Evolutionary conservation across 2,329 filamentous ascomycete genomes (phyloP).

Genomic region (Periglandula ipomoeae): DNA sequence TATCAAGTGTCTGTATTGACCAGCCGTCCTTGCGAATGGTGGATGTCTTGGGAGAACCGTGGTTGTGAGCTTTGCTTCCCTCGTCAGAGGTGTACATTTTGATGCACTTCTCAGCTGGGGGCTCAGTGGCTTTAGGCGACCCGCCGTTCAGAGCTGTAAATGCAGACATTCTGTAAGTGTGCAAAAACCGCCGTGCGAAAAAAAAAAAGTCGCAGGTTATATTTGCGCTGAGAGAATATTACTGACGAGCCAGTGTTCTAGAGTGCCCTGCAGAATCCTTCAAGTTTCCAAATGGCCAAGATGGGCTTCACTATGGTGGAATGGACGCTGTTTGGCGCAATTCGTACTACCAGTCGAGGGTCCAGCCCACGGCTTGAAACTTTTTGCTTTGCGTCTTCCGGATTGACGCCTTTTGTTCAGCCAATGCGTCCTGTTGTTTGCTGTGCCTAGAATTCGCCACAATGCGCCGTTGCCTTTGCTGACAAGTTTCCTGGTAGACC

Average conservation of each 20-base stretch:
- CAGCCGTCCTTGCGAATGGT: conserved; percentile 31
- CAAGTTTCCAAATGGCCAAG: not conserved
- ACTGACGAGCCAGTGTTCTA: not conserved
- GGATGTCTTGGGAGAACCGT: conserved; percentile 15
- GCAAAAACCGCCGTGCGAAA: not conserved
- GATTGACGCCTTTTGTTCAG: not conserved
- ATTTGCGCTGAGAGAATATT: not conserved
- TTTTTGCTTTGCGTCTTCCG: not conserved
- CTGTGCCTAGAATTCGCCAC: not conserved
- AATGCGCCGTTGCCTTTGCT: not conserved
- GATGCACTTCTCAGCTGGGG: conserved; percentile 19
- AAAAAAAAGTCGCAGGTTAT: not conserved
- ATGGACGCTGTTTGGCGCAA: conserved; percentile 5
- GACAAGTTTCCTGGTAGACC: not conserved
- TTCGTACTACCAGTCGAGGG: conserved; percentile 2
- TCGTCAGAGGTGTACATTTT: conserved; percentile 25
- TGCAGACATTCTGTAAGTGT: conserved; percentile 31
- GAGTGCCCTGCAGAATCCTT: not conserved
- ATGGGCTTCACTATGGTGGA: conserved; percentile 8
- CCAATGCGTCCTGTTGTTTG: not conserved
- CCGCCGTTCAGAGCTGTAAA: conserved; percentile 44
- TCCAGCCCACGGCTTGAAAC: conserved; percentile 7
- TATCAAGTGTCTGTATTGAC: conserved; percentile 31
- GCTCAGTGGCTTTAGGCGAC: conserved; percentile 34
- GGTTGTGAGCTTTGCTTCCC: conserved; percentile 17